Base-by-base conservation (phyloP, 2,329 filamentous ascomycete genomes). In the Tolypocladium album region DNA sequence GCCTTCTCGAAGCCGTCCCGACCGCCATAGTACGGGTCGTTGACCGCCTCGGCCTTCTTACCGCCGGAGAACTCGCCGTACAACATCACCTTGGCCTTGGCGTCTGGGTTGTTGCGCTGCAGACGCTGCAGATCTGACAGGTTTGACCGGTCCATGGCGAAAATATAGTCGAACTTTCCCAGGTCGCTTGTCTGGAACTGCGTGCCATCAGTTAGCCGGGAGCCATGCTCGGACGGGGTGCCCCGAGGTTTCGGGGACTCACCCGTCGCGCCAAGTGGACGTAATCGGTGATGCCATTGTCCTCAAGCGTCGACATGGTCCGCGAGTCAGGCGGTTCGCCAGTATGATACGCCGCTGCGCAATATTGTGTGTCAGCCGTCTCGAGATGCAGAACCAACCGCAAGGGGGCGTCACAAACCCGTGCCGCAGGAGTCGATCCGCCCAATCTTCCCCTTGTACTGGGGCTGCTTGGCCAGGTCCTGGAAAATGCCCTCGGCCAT, bases 401-500 rank as follows among this genome's bases (percentile, higher is more conserved):
- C 47, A 53, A 53, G 17, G 50, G 50, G 20, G 50, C 31, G 20
- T 55, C 50, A 67, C 67, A 27, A 60, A 82, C 82, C 84, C 22
- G 94, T 99, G 57, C 94, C 94, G 72, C 90, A 94, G 11, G 90
- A 95, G 74, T 97, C 94, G 66, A 97, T 85, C 61, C 78, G 78
- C 20, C 76, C 77, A 69, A 97, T 85, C 62, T 79, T 76, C 55
- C 75, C 78, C 67, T 81, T 78, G 68, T 85, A 85, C 31, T 83
- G 79, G 55, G 82, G 75, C 66, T 87, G 82, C 65, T 82, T 79
- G 47, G 82, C 82, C 47, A 94, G 77, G 62, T 87, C 83, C 61
- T 86, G 85, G 76, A 99, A 97, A 65, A 96, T 89, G 57, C 90
- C 94, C 78, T 97, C 93, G 55, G 92, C 91, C 94, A 99, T 97